Conservation (phyloP, 805 yeast genomes). For the Wickerhamiella cacticola region DNA sequence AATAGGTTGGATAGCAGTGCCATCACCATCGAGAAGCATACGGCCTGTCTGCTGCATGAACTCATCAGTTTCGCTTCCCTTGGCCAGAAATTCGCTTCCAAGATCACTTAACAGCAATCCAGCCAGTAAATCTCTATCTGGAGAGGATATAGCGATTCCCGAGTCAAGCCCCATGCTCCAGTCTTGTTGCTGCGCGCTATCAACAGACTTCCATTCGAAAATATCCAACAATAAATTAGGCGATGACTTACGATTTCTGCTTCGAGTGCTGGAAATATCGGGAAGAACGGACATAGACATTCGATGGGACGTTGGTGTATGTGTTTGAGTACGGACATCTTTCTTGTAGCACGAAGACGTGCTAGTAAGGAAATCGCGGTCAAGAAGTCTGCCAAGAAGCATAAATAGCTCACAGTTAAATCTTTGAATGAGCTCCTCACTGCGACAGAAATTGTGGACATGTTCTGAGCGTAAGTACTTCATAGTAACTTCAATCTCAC, state of each 20-base stretch:
- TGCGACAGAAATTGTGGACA: slow-evolving; percentile 27
- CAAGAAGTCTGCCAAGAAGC: slow-evolving; percentile 24
- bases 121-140: slow-evolving; percentile 3
- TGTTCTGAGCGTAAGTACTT: slow-evolving; percentile 26
- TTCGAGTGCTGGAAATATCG: slow-evolving; percentile 8
- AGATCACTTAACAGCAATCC: slow-evolving; percentile 27
- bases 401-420: slow-evolving; percentile 28
- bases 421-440: slow-evolving; percentile 30
- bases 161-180: slow-evolving; percentile 12
- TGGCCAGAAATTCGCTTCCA: slow-evolving; percentile 22
- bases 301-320: slow-evolving; percentile 11
- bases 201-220: slow-evolving; percentile 14
- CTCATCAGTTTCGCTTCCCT: slow-evolving; percentile 29
- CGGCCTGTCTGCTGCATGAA: slow-evolving; percentile 25
- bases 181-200: background rate
- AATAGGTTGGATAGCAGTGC: slow-evolving; percentile 17
- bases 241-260: slow-evolving; percentile 13
- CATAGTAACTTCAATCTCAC: slow-evolving; percentile 27
- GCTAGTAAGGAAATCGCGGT: slow-evolving; percentile 22
- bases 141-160: background rate
- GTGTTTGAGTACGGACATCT: slow-evolving; percentile 18
- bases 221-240: slow-evolving; percentile 15
- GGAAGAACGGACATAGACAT: slow-evolving; percentile 16
- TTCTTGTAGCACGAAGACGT: slow-evolving; percentile 20
- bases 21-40: slow-evolving; percentile 24